Evolutionary conservation across 2,329 filamentous ascomycete species (phyloP), one percentile per base, ranked within the genome.

Genomic region (Ustulina deusta): DNA sequence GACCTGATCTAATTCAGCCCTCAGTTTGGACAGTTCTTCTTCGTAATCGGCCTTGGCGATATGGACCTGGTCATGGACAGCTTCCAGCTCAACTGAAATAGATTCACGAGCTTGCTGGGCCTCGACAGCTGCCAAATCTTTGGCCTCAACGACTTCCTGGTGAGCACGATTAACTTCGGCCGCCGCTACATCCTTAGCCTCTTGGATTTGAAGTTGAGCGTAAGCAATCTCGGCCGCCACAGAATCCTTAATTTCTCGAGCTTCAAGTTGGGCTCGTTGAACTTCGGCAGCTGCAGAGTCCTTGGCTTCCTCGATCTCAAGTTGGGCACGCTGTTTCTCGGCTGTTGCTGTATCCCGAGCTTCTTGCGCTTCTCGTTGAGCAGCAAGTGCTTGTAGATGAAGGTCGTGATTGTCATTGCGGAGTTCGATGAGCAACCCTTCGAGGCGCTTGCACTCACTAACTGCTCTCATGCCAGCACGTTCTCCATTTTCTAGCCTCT

Each of bases 11-110:
- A 97, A 82, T 77, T 97, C 92, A 22, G 86, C 82, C 61, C 93
- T 90, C 32, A 94, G 82, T 74, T 90, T 90, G 29, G 85, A 81
- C 67, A 96, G 87, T 77, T 97, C 92, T 66, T 91, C 89, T 78
- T 97, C 94, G 11, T 97, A 87, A 74, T 95, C 91, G 54, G 91
- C 89, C 60, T 93, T 91, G 32, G 95, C 89, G 62, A 91, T 87
- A 75, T 97, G 95, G 79, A 95, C 91, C 74, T 97, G 91, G 77
- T 93, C 90, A 76, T 94, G 96, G 59, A 94, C 92, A 44, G 89
- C 85, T 66, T 97, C 93, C 38, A 97, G 83, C 76, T 97, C 93
- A 13, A 87, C 86, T 78, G 97, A 91, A 84, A 97, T 85, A 4
- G 93, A 86, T 69, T 91, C 88, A 66, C 92, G 91, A 15, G 91